Conservation (phyloP, 441 rosid species). For the Daphne laureola region DNA sequence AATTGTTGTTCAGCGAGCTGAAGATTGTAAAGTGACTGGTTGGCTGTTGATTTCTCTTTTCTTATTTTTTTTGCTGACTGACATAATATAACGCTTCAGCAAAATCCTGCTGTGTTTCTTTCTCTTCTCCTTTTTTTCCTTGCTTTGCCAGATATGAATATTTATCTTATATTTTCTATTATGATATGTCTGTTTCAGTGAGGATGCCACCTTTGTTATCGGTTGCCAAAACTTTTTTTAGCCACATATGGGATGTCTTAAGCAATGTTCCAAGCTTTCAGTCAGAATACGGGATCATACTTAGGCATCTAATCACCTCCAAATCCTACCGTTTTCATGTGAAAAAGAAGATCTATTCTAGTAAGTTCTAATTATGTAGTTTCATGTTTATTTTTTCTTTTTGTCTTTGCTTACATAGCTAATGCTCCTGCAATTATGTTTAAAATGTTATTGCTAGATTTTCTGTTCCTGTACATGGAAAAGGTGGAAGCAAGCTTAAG, state of each 20-base stretch:
- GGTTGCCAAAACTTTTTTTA: constrained; percentile 61
- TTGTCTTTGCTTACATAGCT: constrained; percentile 14
- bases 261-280: constrained; percentile 79
- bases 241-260: constrained; percentile 65
- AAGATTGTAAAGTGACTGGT: constrained; percentile 72
- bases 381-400: constrained; percentile 12
- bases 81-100: too few species aligned
- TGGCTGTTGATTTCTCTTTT: constrained; percentile 12
- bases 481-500: constrained; percentile 55
- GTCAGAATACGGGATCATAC: constrained; percentile 75
- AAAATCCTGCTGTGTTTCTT: too few species aligned
- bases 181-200: constrained; percentile 31
- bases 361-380: constrained; percentile 40
- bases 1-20: constrained; percentile 63
- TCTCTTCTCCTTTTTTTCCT: too few species aligned
- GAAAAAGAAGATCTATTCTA: constrained; percentile 58
- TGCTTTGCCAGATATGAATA: too few species aligned
- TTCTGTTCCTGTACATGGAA: constrained; percentile 63
- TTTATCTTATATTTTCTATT: too few species aligned
- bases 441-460: constrained; percentile 36
- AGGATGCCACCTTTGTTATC: constrained; percentile 50
- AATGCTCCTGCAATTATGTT: constrained; percentile 13
- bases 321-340: constrained; percentile 75
- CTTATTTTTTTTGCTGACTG: background rate
- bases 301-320: constrained; percentile 64